phyloP scores from a whole-genome alignment of 2,329 filamentous ascomycete genomes.

The Raffaelea albimanens region DNA sequence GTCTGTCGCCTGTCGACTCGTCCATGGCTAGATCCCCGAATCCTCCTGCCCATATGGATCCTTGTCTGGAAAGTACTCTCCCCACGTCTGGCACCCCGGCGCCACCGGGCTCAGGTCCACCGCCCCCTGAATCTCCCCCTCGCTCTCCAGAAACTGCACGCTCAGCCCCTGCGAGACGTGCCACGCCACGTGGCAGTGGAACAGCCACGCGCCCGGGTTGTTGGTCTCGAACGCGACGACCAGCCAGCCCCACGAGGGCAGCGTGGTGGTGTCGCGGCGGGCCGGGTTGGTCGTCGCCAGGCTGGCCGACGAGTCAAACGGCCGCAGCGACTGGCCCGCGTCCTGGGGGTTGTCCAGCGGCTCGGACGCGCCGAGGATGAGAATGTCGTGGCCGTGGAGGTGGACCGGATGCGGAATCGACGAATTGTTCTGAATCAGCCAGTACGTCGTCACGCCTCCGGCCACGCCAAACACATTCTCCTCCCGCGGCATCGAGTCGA shows the following conservation, averaged over 20 bases:
- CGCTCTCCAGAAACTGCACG: conserved; percentile 38
- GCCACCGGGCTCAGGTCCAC: conserved; percentile 7
- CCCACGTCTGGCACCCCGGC: conserved; percentile 9
- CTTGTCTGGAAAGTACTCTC: conserved; percentile 8
- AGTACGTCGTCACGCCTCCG: conserved; percentile 18
- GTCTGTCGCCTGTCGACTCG: too few species aligned
- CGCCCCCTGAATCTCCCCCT: conserved; percentile 6
- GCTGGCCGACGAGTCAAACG: conserved; percentile 23
- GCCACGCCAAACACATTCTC: conserved; percentile 8
- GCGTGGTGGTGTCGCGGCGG: conserved; percentile 36
- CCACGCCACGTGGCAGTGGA: conserved; percentile 41
- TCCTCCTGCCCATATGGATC: conserved; percentile 10
- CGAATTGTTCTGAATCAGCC: conserved; percentile 25
- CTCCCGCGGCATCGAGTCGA: conserved; percentile 1
- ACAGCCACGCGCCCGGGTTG: conserved; percentile 40
- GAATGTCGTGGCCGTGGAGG: conserved; percentile 24
- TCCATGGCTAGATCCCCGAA: conserved; percentile 12
- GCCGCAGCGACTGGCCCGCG: conserved; percentile 8
- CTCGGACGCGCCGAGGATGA: conserved; percentile 20
- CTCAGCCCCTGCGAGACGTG: conserved; percentile 39
- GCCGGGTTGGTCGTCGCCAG: conserved; percentile 31
- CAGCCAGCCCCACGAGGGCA: conserved; percentile 34
- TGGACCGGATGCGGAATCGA: conserved; percentile 19
- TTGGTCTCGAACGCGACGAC: conserved; percentile 37
- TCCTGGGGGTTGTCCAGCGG: conserved; percentile 11